These are phyloP conservation scores for Toxoplasma gondii DNA, from an alignment of 169 alveolate genomes.

Conservation along the genomic window DNA sequence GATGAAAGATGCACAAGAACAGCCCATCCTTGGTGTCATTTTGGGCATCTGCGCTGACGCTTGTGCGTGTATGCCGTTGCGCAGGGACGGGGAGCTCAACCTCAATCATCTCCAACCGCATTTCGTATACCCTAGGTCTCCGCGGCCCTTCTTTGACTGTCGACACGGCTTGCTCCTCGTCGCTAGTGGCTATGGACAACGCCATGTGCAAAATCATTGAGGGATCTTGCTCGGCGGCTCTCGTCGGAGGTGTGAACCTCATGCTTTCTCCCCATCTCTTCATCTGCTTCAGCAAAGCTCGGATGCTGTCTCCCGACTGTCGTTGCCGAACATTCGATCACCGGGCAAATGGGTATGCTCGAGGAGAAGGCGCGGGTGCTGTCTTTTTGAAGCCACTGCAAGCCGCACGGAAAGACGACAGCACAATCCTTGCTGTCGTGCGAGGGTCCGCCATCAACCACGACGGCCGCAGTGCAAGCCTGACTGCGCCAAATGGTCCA, in stretches of 20 bases:
- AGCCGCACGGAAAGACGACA: conserved; percentile 60
- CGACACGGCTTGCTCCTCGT: conserved; percentile 85
- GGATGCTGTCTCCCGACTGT: conserved; percentile 78
- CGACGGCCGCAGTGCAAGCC: conserved; percentile 79
- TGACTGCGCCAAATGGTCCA: no score
- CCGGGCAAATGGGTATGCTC: conserved; percentile 81
- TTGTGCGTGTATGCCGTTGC: no score
- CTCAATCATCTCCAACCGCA: conserved; percentile 78
- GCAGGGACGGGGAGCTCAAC: conserved; percentile 71
- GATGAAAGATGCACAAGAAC: no score
- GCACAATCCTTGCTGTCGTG: conserved; percentile 67
- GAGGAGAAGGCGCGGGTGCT: conserved; percentile 83
- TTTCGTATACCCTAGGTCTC: conserved; percentile 80
- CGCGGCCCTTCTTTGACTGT: conserved; percentile 81
- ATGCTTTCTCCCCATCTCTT: conserved; percentile 80
- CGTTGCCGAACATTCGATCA: conserved; percentile 81
- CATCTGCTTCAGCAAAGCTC: conserved; percentile 76
- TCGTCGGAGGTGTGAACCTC: conserved; percentile 80
- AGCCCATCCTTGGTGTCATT: no score
- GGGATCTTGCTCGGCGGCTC: conserved; percentile 77
- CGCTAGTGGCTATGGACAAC: conserved; percentile 81
- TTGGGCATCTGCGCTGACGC: no score
- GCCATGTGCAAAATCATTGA: conserved; percentile 71
- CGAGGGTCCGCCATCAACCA: conserved; percentile 79
- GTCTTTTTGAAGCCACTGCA: conserved; percentile 66